Percentiles rank a stretch among this genome's conserved stretches.
These are phyloP conservation scores for Yarrowia porcina DNA, from an alignment of 805 yeast species.

Conservation along the genomic window DNA sequence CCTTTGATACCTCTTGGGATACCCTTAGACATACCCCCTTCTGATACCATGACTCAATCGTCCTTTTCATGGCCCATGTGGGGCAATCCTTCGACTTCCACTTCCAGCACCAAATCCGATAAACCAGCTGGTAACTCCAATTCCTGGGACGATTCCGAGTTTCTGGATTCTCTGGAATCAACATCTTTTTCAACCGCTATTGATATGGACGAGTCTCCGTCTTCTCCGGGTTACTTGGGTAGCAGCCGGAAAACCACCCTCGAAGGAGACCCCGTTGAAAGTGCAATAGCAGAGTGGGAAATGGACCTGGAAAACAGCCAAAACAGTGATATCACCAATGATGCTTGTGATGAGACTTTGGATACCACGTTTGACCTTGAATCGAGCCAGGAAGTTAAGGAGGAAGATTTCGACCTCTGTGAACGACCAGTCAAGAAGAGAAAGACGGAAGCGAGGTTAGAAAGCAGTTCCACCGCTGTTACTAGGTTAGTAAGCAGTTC, in stretches of 20 bases:
- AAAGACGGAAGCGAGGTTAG: too few species aligned
- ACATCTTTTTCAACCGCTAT: neutral
- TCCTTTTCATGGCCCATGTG: constrained; percentile 5
- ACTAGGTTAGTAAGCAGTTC: too few species aligned
- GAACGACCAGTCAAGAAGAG: neutral
- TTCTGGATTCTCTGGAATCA: neutral
- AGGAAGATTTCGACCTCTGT: neutral
- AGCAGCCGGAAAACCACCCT: neutral
- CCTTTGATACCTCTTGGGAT: neutral
- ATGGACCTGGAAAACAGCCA: neutral
- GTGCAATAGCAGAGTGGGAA: neutral
- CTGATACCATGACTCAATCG: neutral
- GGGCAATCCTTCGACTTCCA: too few species aligned
- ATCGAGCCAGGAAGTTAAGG: neutral
- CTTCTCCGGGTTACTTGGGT: neutral
- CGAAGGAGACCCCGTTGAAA: neutral
- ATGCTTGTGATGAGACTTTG: neutral
- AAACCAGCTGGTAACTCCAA: too few species aligned
- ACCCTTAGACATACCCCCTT: too few species aligned
- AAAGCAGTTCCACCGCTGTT: too few species aligned
- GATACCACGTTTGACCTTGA: too few species aligned
- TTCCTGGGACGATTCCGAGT: neutral
- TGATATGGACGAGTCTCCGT: neutral
- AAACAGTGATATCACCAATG: neutral
- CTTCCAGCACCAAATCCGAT: too few species aligned